These are phyloP conservation scores for Coemansia sp. DNA, from an alignment of 192 early-diverging fungal species.

Conservation along the genomic window DNA sequence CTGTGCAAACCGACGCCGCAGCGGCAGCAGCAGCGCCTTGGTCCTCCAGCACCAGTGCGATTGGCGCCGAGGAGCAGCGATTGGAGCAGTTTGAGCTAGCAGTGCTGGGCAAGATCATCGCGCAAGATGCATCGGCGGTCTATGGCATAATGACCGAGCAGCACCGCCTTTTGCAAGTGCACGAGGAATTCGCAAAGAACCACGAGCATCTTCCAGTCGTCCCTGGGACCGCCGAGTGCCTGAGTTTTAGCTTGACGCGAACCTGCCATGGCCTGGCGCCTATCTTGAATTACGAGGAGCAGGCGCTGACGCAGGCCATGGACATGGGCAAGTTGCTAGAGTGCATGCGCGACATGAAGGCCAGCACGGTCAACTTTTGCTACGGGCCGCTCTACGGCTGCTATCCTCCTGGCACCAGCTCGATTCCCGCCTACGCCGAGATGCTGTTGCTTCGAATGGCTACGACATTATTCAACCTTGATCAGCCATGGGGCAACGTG, in stretches of 20 bases:
- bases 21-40: not conserved
- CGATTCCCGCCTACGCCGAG: conserved; percentile 24
- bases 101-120: conserved; percentile 38
- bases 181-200: conserved; percentile 14
- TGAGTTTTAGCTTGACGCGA: conserved; percentile 21
- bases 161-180: conserved; percentile 38
- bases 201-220: not conserved
- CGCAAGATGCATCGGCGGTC: conserved; percentile 44
- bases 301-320: conserved; percentile 47
- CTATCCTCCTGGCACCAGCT: conserved; percentile 22
- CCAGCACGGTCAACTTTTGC: conserved; percentile 18
- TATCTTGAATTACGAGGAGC: conserved; percentile 42
- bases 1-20: not conserved
- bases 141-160: conserved; percentile 56
- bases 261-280: conserved; percentile 50
- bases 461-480: conserved; percentile 39
- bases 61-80: conserved; percentile 25
- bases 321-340: conserved; percentile 41
- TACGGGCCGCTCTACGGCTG: conserved; percentile 32
- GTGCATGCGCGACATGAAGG: conserved; percentile 45
- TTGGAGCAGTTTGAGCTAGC: conserved; percentile 42
- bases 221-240: conserved; percentile 20
- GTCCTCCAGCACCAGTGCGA: conserved; percentile 4
- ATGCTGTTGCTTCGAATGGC: conserved; percentile 36
- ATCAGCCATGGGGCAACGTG: conserved; percentile 29